Conservation (phyloP, 768 basidiomycete species). For the Leccinum rimulosum region DNA sequence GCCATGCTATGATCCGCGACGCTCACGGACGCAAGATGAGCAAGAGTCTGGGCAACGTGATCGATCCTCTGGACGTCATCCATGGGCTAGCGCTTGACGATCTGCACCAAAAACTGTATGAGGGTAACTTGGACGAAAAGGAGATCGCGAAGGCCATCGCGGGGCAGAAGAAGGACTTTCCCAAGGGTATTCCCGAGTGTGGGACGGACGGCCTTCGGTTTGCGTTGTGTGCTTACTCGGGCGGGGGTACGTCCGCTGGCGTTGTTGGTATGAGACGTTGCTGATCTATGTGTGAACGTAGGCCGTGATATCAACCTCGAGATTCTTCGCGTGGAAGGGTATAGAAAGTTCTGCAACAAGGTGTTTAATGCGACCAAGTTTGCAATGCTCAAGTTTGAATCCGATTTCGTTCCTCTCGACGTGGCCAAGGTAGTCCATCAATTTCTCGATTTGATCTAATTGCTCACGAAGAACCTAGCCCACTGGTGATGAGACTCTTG, state of each 20-base stretch:
- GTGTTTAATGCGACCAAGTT: conserved; percentile 99
- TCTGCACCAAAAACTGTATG: conserved; percentile 80
- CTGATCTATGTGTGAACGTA: conserved; percentile 26
- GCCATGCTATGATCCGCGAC: conserved; percentile 98
- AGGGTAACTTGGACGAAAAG: conserved; percentile 91
- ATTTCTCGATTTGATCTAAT: background rate
- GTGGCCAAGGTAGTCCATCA: conserved; percentile 55
- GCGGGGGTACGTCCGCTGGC: conserved; percentile 57
- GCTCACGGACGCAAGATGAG: conserved; percentile 99
- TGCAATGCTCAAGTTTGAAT: conserved; percentile 96
- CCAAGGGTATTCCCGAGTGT: conserved; percentile 98
- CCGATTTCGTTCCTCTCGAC: conserved; percentile 72
- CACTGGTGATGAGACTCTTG: conserved; percentile 86
- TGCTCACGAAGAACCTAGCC: conserved; percentile 45
- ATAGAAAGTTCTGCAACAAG: conserved; percentile 99
- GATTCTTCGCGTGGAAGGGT: conserved; percentile 93
- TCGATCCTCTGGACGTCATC: conserved; percentile 95
- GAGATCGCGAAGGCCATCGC: conserved; percentile 88
- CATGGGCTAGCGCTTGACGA: conserved; percentile 76
- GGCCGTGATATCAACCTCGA: conserved; percentile 98
- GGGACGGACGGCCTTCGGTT: conserved; percentile 96
- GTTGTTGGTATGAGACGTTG: background rate
- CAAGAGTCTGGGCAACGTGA: conserved; percentile 96
- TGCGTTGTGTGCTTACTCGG: conserved; percentile 91
- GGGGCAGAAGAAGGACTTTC: conserved; percentile 99